Percentiles rank a stretch among this genome's conserved stretches.
Conservation (phyloP, 805 yeast genomes). For the Suhomyces sp. region DNA sequence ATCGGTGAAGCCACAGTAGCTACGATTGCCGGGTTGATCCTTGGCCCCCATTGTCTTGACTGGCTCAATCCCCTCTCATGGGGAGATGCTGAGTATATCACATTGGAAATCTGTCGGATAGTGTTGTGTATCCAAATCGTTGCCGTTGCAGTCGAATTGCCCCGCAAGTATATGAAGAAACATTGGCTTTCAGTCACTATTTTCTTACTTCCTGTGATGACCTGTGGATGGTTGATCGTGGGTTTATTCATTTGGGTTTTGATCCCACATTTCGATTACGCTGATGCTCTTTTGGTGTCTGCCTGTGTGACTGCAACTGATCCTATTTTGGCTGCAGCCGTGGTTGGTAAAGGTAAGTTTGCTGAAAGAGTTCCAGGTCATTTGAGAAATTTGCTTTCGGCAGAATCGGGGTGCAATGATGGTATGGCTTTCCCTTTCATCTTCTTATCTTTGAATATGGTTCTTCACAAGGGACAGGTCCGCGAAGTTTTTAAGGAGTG, state of each 20-base stretch:
- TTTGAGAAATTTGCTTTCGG: conserved; percentile 74
- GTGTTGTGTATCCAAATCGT: conserved; percentile 86
- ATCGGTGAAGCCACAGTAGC: conserved; percentile 93
- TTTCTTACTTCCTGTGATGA: conserved; percentile 83
- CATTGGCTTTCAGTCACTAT: conserved; percentile 79
- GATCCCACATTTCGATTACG: conserved; percentile 69
- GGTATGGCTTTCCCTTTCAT: conserved; percentile 96
- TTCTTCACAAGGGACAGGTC: conserved; percentile 63
- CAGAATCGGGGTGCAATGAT: conserved; percentile 89
- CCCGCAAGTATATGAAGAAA: conserved; percentile 79
- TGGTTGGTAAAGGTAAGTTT: conserved; percentile 90
- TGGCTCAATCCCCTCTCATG: conserved; percentile 84
- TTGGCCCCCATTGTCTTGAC: conserved; percentile 81
- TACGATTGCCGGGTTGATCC: conserved; percentile 76
- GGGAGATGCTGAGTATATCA: conserved; percentile 83
- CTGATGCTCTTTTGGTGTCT: conserved; percentile 69
- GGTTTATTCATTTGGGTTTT: conserved; percentile 78
- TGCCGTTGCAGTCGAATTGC: conserved; percentile 92
- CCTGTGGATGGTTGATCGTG: conserved; percentile 82
- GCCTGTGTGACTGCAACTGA: conserved; percentile 95
- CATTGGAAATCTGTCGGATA: conserved; percentile 79
- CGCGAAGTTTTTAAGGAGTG: conserved; percentile 75
- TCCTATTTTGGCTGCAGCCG: conserved; percentile 93
- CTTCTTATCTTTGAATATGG: conserved; percentile 63
- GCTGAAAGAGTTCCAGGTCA: conserved; percentile 94